Base-by-base conservation (phyloP, 106 monocot genomes). In the Chionographis japonica region DNA sequence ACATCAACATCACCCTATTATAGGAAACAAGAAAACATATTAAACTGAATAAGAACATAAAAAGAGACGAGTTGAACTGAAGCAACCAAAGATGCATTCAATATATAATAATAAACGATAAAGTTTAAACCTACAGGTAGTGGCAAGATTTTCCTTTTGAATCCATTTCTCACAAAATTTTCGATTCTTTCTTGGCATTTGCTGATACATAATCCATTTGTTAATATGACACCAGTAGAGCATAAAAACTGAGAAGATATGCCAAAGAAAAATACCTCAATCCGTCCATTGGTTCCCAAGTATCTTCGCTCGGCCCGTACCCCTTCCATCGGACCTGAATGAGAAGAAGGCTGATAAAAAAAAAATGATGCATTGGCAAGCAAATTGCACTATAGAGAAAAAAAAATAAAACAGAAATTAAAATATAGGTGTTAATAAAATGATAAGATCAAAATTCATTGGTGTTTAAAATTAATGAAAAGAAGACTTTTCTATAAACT, bases 1-100 rank as follows among this genome's bases (percentile, higher is more conserved):
- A 98, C 87, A 79, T 98, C 98, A 18, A 81, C 90, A 49, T 50
- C 66, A 18, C 90, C 92, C 90, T 97, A 55, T 16, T 15, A 53
- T 2, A 40, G 8, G 1, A 64, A 5, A 50, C 16, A 58, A 18
- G 52, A 38, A 19, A 63, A 64, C 27, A 27, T 27, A 27, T 27
- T 0, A 13, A 19, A 72, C 13, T 8, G n/a, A 15, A 69, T 18
- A 51, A 65, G 63, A 6, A 54, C 49, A 52, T 50, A 40, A 20
- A 6, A 71, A 4, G 35, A 12, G 27, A 1, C 27, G 37, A 12
- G 8, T 40, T 54, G 14, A 37, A 12, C 19, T 20, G 20, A 61
- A 15, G 3, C 27, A 17, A 50, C 3, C 7, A 9, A 6, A 46
- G 13, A 56, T 7, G 38, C 13, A 13, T 39, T 2, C 35, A 10